These are phyloP conservation scores for Myriangium duriaei DNA, from an alignment of 2,329 filamentous ascomycete species.

Conservation along the genomic window DNA sequence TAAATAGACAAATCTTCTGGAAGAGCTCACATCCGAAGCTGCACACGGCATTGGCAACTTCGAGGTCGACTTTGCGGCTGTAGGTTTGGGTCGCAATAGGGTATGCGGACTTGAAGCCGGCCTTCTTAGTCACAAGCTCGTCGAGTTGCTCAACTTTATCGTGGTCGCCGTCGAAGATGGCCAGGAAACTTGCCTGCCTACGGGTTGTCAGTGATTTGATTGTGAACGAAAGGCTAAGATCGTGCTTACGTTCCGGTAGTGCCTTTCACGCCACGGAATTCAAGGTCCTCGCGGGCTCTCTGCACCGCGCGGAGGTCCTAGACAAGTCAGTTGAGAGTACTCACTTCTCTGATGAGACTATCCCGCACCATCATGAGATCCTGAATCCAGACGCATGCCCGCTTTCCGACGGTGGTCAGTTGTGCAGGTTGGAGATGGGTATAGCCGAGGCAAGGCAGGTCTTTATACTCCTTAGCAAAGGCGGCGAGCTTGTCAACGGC, in stretches of 20 bases:
- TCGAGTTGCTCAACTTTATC: conserved; percentile 50
- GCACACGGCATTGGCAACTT: conserved; percentile 67
- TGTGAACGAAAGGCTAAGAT: background rate
- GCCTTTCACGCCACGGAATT: conserved; percentile 62
- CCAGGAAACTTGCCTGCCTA: conserved; percentile 66
- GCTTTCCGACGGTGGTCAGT: conserved; percentile 47
- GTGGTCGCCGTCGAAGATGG: conserved; percentile 52
- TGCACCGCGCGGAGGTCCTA: conserved; percentile 62
- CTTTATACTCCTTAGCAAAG: conserved; percentile 64
- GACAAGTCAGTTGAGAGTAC: background rate
- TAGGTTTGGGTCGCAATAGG: conserved; percentile 62
- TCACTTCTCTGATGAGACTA: background rate
- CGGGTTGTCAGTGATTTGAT: conserved; percentile 40
- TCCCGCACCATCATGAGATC: conserved; percentile 51
- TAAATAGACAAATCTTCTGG: too few species aligned
- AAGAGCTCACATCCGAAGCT: conserved; percentile 47
- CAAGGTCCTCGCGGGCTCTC: conserved; percentile 52
- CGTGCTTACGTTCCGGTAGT: conserved; percentile 28
- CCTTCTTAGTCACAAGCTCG: conserved; percentile 51
- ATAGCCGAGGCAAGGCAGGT: conserved; percentile 59
- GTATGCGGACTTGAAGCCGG: conserved; percentile 49
- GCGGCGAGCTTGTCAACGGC: conserved; percentile 60
- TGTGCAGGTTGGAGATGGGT: conserved; percentile 59
- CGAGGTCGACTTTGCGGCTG: conserved; percentile 69
- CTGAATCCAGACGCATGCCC: conserved; percentile 62